Evolutionary conservation across 2,329 filamentous ascomycete genomes (phyloP).

Genomic region (Sporothrix humicola): DNA sequence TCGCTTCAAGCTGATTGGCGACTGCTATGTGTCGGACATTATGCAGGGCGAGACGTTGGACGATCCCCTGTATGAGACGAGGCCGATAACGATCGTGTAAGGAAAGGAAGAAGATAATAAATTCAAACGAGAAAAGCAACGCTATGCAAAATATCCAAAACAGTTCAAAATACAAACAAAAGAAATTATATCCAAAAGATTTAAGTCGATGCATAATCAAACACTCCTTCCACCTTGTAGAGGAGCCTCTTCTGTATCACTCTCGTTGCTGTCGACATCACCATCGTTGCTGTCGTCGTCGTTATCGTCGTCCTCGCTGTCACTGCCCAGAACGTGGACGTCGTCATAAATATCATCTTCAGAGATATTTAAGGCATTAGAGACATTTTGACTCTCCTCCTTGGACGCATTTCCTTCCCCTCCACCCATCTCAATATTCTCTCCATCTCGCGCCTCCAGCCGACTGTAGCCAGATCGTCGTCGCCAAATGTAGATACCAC

Average conservation of each 20-base stretch:
- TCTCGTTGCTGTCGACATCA: background rate
- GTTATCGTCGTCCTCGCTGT: background rate
- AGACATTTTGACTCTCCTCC: background rate
- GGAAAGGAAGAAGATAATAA: background rate
- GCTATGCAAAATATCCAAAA: conserved; percentile 8
- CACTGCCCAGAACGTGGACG: background rate
- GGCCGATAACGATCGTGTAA: conserved; percentile 3
- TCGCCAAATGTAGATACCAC: background rate
- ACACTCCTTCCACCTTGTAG: background rate
- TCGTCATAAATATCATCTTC: background rate
- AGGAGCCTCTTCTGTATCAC: background rate
- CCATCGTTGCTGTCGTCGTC: background rate
- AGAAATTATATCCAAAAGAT: conserved; percentile 19
- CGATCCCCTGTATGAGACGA: background rate
- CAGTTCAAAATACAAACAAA: background rate
- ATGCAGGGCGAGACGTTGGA: conserved; percentile 17
- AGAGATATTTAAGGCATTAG: background rate
- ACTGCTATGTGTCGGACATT: conserved; percentile 6
- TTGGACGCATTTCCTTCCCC: background rate
- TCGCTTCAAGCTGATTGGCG: conserved; percentile 18
- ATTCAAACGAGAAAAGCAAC: background rate
- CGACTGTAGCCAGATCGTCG: background rate
- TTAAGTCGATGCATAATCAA: background rate
- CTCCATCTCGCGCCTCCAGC: background rate
- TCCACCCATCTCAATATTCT: background rate